Percentiles rank a stretch among this genome's conserved stretches.
These are phyloP conservation scores for Exutisphaerella laricina DNA, from an alignment of 2,329 filamentous ascomycete species.

Conservation along the genomic window DNA sequence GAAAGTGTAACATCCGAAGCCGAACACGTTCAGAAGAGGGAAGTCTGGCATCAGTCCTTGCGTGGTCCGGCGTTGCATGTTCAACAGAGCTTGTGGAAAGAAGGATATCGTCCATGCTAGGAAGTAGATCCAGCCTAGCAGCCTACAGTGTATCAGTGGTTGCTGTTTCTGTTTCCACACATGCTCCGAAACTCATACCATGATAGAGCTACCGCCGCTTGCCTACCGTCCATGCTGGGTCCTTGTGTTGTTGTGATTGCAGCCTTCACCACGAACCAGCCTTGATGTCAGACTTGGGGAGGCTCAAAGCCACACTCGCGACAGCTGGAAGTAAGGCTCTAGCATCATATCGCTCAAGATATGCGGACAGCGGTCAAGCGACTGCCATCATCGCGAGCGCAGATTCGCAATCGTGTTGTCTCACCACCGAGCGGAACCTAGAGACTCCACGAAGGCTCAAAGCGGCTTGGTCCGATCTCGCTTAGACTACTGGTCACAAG, in stretches of 20 bases:
- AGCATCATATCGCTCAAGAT: too few species aligned
- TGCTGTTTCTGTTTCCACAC: neutral
- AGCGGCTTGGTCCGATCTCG: too few species aligned
- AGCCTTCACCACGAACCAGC: too few species aligned
- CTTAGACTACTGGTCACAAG: too few species aligned
- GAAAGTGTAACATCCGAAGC: slow-evolving; percentile 65
- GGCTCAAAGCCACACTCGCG: too few species aligned
- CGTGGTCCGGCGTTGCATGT: slow-evolving; percentile 70
- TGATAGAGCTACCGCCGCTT: neutral
- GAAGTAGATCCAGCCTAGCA: slow-evolving; percentile 31
- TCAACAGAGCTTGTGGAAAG: slow-evolving; percentile 83
- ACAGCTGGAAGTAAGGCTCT: too few species aligned
- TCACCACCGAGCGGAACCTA: too few species aligned
- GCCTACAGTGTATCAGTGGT: slow-evolving; percentile 12
- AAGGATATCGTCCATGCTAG: slow-evolving; percentile 70
- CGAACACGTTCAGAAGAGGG: slow-evolving; percentile 65
- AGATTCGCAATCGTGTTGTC: neutral
- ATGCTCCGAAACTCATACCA: neutral
- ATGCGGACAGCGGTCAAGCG: too few species aligned
- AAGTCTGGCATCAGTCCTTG: slow-evolving; percentile 84
- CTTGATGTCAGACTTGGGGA: too few species aligned
- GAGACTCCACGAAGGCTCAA: too few species aligned
- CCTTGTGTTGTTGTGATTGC: too few species aligned
- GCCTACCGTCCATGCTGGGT: neutral
- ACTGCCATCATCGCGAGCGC: too few species aligned